These are phyloP conservation scores for Eragrostis curvula DNA, from an alignment of 176 grass and related monocot species.

Conservation along the genomic window DNA sequence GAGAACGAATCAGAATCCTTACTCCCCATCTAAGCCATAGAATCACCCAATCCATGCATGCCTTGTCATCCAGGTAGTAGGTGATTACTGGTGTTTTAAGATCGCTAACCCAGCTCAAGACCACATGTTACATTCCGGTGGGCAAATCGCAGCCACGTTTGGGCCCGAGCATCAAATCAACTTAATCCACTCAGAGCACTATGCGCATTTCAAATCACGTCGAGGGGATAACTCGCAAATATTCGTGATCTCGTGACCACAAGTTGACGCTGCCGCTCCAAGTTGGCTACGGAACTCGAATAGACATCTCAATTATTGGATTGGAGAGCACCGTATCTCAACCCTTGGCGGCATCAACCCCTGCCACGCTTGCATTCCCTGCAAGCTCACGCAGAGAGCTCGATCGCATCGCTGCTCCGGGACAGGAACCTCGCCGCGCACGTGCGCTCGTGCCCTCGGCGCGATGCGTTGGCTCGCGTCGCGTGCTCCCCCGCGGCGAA, in stretches of 20 bases:
- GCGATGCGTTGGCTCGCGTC: not conserved
- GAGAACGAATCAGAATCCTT: not conserved
- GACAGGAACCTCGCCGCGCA: not conserved
- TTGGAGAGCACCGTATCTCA: not conserved
- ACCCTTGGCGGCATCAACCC: not conserved
- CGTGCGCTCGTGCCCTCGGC: no score
- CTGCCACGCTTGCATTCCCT: not conserved
- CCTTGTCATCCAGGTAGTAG: not conserved
- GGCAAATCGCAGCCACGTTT: not conserved
- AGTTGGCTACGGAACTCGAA: not conserved
- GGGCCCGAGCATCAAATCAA: not conserved
- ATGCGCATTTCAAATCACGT: not conserved
- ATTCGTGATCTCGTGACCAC: not conserved
- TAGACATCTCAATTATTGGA: conserved; percentile 29
- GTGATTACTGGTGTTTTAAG: not conserved
- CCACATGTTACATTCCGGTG: not conserved
- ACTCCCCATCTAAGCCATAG: no score
- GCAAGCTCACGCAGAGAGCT: not conserved
- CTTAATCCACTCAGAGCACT: not conserved
- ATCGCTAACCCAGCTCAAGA: not conserved
- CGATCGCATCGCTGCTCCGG: not conserved
- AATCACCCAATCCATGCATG: not conserved
- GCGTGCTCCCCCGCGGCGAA: not conserved
- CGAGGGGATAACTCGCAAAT: conserved; percentile 3
- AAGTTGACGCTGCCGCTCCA: not conserved